These are phyloP conservation scores for Metroxylon sagu DNA, from an alignment of 176 grass and related monocot genomes.

Conservation along the genomic window DNA sequence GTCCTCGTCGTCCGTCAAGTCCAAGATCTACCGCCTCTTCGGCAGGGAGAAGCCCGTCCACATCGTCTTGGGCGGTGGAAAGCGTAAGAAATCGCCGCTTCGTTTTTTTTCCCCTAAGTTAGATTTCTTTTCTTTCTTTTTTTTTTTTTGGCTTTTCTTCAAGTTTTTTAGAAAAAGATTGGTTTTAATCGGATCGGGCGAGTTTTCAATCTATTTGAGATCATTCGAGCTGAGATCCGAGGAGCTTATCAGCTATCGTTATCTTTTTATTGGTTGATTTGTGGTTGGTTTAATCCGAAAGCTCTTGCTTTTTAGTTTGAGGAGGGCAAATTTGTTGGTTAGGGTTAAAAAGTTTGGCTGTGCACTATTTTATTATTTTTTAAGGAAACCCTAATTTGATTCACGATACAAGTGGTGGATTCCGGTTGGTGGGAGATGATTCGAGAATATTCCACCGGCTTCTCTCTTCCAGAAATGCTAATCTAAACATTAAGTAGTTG, in stretches of 20 bases:
- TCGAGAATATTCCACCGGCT: too few species aligned
- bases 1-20: constrained; percentile 9
- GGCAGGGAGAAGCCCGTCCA: constrained; percentile 35
- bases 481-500: too few species aligned
- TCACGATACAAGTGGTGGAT: too few species aligned
- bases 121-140: background rate
- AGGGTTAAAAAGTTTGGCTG: too few species aligned
- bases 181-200: background rate
- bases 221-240: background rate
- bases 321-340: too few species aligned
- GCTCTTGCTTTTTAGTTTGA: too few species aligned
- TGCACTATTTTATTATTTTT: too few species aligned
- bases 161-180: background rate
- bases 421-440: too few species aligned
- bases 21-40: constrained; percentile 30
- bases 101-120: background rate
- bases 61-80: constrained; percentile 28
- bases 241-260: background rate
- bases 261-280: too few species aligned
- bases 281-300: too few species aligned
- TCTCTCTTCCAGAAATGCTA: too few species aligned
- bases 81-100: constrained; percentile 18
- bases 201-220: background rate
- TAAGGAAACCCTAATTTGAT: too few species aligned
- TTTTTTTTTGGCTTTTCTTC: background rate